Base-by-base conservation (phyloP, 164 flowering plant genomes). In the Berberis thunbergii region DNA sequence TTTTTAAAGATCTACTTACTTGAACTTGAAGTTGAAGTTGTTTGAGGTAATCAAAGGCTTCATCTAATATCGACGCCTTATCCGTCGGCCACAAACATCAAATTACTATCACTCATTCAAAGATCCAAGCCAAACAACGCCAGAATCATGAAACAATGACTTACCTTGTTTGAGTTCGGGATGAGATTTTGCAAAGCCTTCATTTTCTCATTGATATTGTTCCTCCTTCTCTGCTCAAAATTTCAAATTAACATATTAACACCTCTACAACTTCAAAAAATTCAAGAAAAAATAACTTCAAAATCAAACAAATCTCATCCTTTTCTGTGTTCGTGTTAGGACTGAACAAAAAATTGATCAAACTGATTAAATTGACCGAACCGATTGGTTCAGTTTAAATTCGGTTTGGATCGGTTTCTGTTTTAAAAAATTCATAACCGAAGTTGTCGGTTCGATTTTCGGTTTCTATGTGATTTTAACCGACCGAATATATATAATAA, bases 21-120 rank as follows among this genome's bases (percentile, higher is more conserved):
- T 88, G 96, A 41, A 89, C 96, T 82, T 89, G 91, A 45, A 89
- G 84, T 73, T 89, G 96, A 71, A 89, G 96, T 71, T 85, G 91
- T 70, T 87, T 89, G 45, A 89, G 76, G 63, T 87, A 89, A 54
- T 89, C 96, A 68, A 87, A 85, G 7, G 89, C 93, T 77, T 89
- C 93, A 76, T 87, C 93, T 57, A 89, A 74, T 93, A 89, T 87
- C 0, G 96, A 89, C 49, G 96, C 96, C 71, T 87, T 87, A 63
- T 89, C 91, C 26, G 86, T 85, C 96, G 85, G 69, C 46, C 63
- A 74, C 13, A 60, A 60, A 41, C 11, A 63, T 12, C 59, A 63
- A 0, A 49, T 41, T 49, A 55, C 56, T 54, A 7, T 39, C 41
- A 12, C 0, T 7, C 57, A 43, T 9, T 48, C 59, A 60, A 2